Evolutionary conservation across 129 eudicot species (phyloP).

Genomic region (Centrapalus pauciflorus): DNA sequence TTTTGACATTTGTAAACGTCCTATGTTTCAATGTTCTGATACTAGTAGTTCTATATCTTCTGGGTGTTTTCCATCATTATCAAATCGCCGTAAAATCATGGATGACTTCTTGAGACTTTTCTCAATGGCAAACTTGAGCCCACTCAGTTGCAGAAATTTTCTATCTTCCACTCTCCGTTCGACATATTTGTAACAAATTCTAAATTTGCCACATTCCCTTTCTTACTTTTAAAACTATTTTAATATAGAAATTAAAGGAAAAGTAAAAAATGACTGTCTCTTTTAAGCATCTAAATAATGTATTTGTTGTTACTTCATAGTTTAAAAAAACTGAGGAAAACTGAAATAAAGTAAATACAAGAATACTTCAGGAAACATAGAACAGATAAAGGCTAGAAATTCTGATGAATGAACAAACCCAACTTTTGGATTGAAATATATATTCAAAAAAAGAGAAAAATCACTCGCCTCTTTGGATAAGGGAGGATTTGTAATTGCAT

Average conservation of each 20-base stretch:
- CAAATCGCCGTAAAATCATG: too few species aligned
- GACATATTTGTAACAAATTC: constrained; percentile 1
- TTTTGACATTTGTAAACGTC: too few species aligned
- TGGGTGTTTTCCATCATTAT: too few species aligned
- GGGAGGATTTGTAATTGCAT: constrained; percentile 85
- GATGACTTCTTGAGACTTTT: too few species aligned
- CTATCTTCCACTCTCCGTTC: background rate
- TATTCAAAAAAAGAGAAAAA: background rate
- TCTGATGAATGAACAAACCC: background rate
- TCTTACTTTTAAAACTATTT: background rate
- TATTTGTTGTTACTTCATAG: background rate
- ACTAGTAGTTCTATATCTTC: too few species aligned
- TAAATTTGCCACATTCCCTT: background rate
- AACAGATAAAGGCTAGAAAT: constrained; percentile 4
- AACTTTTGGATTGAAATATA: background rate
- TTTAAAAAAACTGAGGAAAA: background rate
- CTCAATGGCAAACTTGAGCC: background rate
- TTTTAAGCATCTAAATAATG: constrained; percentile 4
- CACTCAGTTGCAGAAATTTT: background rate
- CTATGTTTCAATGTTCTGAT: too few species aligned
- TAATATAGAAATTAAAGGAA: background rate
- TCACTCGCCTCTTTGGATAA: constrained; percentile 79
- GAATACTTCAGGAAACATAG: background rate
- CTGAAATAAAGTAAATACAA: background rate
- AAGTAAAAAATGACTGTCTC: background rate